Evolutionary conservation across 257 asterid genomes (phyloP), one percentile per base, ranked within the genome.

Genomic region (Solanum dulcamara): DNA sequence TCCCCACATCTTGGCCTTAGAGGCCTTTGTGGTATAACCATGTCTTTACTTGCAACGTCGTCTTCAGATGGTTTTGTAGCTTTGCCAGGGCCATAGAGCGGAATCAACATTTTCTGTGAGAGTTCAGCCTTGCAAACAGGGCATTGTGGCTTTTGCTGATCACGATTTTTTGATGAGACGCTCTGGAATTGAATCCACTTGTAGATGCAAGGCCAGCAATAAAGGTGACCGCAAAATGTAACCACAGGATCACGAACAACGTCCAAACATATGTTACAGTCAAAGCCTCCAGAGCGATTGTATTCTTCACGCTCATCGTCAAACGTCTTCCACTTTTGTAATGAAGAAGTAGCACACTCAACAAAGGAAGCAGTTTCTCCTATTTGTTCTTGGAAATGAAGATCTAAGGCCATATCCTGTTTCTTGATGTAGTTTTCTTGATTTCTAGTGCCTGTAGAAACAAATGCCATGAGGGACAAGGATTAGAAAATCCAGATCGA

Each of bases 161-260:
- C 91, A 0, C 84, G 33, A 55, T 87, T 80, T 28, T 90, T 89
- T 8, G 80, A 33, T 28, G 90, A 84, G 35, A 57, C 4, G 2
- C 86, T 84, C 20, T 83, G 90, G 82, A 74, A 87, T 64, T 84
- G 90, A 14, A 93, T 92, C 98, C 98, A 95, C 44, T 89, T 88
- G 89, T 95, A 94, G 17, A 94, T 93, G 81, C 98, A 94, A 4
- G 97, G 98, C 98, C 98, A 94, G 26, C 98, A 94, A 30, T 90
- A 94, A 84, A 94, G 95, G 88, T 94, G 98, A 22, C 98, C 98
- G 7, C 98, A 93, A 37, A 94, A 85, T 5, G 98, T 94, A 72
- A 94, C 94, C 6, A 94, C 97, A 0, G 98, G 98, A 83, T 94
- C 98, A 57, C 85, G 91, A 79, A 90, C 97, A 4, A 85, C 83